Base-by-base conservation (phyloP, 768 basidiomycete species). In the Leccinum incarnatum region DNA sequence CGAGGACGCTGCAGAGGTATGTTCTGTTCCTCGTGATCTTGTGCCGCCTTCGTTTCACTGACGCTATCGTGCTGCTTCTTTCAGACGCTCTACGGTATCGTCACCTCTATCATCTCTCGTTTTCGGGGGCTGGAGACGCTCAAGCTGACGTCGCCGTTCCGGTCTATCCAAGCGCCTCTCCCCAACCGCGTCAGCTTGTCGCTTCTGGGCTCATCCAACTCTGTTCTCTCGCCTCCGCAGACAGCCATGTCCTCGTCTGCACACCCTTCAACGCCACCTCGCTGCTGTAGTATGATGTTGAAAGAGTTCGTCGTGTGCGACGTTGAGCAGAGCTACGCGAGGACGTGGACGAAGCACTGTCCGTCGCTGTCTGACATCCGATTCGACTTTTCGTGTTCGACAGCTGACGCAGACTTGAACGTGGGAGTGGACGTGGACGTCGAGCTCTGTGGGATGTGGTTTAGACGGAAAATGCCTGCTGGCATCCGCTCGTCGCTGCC, bases 361-460 rank as follows among this genome's bases (percentile, higher is more conserved):
- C 65, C 71, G 1, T 65, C 71, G 4, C 19, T 72, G 30, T 57
- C 52, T 11, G 67, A 72, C 37, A 63, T 72, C 17, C 72, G 67
- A n/a, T 72, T 72, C 29, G 65, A 64, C 48, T 72, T 74, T 64
- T 68, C 72, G 23, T 65, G 63, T 23, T 62, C 71, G 49, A 59
- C 61, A 54, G 48, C 54, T 5, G 70, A 74, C 1, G 52, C 51
- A 25, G 72, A 72, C 19, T 53, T 70, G 36, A 68, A 72, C 19
- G 50, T 70, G 32, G 72, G 70, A n/a, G 52, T 72, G 25, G 72
- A 70, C 14, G 55, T 70, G 36, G 72, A 72, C 19, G 55, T 72
- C 25, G 72, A 68, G 7, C 57, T 72, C 21, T 72, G 72, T 48
- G 71, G 72, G 32, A 58, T 72, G 32, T 72, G 71, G 71, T 72